phyloP scores from a whole-genome alignment of 1,139 yeast genomes.

The Candida gigantensis region DNA sequence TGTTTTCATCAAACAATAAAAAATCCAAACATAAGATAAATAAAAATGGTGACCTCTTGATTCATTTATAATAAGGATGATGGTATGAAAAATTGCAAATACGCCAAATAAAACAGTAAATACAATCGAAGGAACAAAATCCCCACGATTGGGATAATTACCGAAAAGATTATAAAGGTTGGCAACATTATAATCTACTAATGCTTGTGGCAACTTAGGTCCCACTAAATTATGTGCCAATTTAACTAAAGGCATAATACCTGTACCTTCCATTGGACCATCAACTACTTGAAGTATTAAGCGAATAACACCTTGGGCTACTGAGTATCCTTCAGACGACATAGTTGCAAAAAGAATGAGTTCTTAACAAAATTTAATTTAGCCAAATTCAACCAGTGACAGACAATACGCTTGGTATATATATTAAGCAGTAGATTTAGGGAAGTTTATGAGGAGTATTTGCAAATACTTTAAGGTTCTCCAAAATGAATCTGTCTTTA shows the following conservation, averaged over 20 bases:
- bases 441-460: no score
- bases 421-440: no score
- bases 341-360: no score
- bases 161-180: slow-evolving; percentile 37
- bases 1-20: slow-evolving; percentile 30
- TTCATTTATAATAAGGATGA: slow-evolving; percentile 30
- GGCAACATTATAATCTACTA: slow-evolving; percentile 20
- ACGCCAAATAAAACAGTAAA: slow-evolving; percentile 33
- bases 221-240: slow-evolving; percentile 28
- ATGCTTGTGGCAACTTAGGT: slow-evolving; percentile 19
- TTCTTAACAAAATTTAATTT: no score
- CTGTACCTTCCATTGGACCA: slow-evolving; percentile 25
- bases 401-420: no score
- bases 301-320: no score
- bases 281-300: no score
- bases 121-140: slow-evolving; percentile 32
- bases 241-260: slow-evolving; percentile 19
- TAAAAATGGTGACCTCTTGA: slow-evolving; percentile 40
- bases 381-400: no score
- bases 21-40: slow-evolving; percentile 33
- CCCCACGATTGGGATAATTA: slow-evolving; percentile 30
- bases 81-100: slow-evolving; percentile 26
- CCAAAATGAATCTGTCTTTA: no score
- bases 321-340: no score
- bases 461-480: no score